Evolutionary conservation across 2,329 filamentous ascomycete genomes (phyloP).

Genomic region (Fusarium sp.): DNA sequence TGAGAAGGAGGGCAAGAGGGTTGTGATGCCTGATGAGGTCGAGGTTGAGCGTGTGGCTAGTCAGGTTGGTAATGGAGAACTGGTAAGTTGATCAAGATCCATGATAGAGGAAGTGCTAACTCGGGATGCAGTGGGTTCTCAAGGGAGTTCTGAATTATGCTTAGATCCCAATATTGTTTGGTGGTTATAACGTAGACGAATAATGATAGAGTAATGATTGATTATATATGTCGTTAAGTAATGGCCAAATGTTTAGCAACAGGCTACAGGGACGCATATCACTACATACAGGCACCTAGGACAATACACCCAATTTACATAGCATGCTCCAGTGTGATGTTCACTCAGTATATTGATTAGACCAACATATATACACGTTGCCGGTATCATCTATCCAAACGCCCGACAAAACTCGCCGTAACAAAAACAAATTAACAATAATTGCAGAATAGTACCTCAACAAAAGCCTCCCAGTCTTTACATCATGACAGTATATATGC

Average conservation of each 20-base stretch:
- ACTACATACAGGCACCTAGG: not conserved
- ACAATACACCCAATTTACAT: too few species aligned
- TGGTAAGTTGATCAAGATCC: conserved; percentile 61
- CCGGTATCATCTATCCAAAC: conserved; percentile 47
- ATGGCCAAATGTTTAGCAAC: not conserved
- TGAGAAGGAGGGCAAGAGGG: conserved; percentile 73
- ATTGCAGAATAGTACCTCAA: conserved; percentile 16
- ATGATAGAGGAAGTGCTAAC: conserved; percentile 5
- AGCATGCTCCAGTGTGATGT: conserved; percentile 4
- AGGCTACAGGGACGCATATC: too few species aligned
- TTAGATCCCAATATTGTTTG: conserved; percentile 10
- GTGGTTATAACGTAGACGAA: conserved; percentile 19
- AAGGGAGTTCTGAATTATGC: conserved; percentile 64
- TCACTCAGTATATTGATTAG: conserved; percentile 38
- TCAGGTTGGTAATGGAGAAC: conserved; percentile 86
- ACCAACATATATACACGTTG: conserved; percentile 43
- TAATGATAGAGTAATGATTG: conserved; percentile 36
- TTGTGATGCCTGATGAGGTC: conserved; percentile 83
- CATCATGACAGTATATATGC: conserved; percentile 15
- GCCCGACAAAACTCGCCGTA: conserved; percentile 28
- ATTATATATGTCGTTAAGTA: not conserved
- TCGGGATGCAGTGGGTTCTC: conserved; percentile 71
- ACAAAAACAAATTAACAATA: conserved; percentile 18
- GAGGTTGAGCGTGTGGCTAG: conserved; percentile 81
- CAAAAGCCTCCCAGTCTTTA: conserved; percentile 20